Evolutionary conservation across 1,139 yeast genomes (phyloP).

Genomic region (Barnettozyma hawaiiensis): DNA sequence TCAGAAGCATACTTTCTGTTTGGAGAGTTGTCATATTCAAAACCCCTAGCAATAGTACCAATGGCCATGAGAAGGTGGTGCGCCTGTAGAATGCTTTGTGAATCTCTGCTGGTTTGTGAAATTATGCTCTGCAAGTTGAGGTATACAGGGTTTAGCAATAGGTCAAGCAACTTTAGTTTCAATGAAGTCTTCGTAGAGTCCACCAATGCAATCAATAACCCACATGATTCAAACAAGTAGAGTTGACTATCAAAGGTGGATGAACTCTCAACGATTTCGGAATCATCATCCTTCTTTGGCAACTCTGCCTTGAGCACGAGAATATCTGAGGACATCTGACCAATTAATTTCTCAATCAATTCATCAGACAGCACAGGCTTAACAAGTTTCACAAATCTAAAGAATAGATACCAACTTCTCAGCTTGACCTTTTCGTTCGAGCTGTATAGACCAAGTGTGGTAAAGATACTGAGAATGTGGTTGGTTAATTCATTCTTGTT

Average conservation of each 20-base stretch:
- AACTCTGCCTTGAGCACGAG: conserved; percentile 55
- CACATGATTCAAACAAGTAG: conserved; percentile 77
- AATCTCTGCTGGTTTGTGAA: conserved; percentile 39
- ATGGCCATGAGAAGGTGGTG: conserved; percentile 86
- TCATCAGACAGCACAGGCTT: conserved; percentile 56
- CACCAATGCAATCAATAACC: conserved; percentile 54
- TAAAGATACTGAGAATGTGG: conserved; percentile 68
- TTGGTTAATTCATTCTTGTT: conserved; percentile 48
- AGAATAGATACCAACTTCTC: conserved; percentile 87
- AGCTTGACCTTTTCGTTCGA: conserved; percentile 64
- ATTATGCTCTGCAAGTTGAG: conserved; percentile 65
- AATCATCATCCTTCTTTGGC: conserved; percentile 40
- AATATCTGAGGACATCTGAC: conserved; percentile 41
- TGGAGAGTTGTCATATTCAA: conserved; percentile 30
- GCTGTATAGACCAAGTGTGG: conserved; percentile 79
- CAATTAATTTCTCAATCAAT: conserved; percentile 45
- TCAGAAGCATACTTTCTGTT: conserved; percentile 26
- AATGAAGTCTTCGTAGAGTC: conserved; percentile 29
- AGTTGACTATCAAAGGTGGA: conserved; percentile 73
- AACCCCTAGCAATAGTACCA: conserved; percentile 86
- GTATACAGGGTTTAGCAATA: conserved; percentile 74
- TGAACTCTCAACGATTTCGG: conserved; percentile 49
- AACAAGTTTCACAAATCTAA: conserved; percentile 72
- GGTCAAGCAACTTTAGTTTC: conserved; percentile 48
- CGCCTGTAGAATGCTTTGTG: conserved; percentile 57